Evolutionary conservation across 2,329 filamentous ascomycete genomes (phyloP), one percentile per base, ranked within the genome.

Genomic region (Talaromyces sp.): DNA sequence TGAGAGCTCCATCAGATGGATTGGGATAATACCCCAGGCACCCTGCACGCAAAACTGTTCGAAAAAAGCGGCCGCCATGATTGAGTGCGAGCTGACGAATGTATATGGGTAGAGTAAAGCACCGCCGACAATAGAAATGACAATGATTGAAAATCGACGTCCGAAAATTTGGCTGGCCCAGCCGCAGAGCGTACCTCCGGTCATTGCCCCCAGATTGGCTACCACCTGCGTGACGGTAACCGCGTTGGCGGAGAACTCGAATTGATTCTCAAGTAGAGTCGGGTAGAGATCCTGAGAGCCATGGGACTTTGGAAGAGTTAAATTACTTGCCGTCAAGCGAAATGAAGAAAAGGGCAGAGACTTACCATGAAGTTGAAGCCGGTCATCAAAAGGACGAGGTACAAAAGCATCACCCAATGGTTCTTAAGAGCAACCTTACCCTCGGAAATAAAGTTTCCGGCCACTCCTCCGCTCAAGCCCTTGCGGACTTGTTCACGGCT

Each of bases 301-400:
- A 70, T 92, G 90, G 19, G 87, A 89, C 74, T 76, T 60, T 48
- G 57, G 8, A 54, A 7, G 27, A 3, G 55, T 70, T 54, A 38
- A n/a, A 31, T 24, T n/a, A 21, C 3, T 54, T 35, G 10, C 3
- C 8, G 29, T n/a, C 24, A 41, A 43, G 29, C 53, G 35, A 17
- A 52, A 19, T 31, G 26, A 3, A 29, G 26, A 35, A 57, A 38
- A 27, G 10, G 31, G 14, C 51, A 12, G 11, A 8, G 29, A 64
- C 70, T 60, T 66, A 79, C 77, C 89, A 94, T 92, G 71, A 94
- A 95, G 76, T 95, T 96, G 80, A 96, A 94, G 3, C 91, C 91
- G 1, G 90, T 88, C 90, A 95, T 95, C 43, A 96, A 80, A 21
- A 96, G 79, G 7, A 96, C 90, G 60, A 96, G 80, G 75, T 96